Evolutionary conservation across 164 flowering plant genomes (phyloP).

Genomic region (Buxus sempervirens): DNA sequence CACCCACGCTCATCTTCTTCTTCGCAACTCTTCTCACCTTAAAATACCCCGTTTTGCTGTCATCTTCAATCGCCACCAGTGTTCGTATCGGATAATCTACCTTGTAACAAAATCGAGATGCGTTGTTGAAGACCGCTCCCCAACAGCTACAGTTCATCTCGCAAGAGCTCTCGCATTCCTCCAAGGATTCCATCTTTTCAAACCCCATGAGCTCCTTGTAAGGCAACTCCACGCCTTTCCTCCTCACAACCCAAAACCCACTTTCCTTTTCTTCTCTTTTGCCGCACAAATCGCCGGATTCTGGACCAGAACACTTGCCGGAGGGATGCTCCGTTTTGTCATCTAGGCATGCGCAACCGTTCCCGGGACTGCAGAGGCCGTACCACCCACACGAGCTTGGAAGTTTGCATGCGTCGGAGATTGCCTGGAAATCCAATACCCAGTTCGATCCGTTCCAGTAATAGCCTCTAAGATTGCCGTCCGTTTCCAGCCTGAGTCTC

Average conservation of each 20-base stretch:
- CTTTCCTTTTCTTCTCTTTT: constrained; percentile 1
- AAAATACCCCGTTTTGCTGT: constrained; percentile 58
- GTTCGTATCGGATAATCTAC: constrained; percentile 69
- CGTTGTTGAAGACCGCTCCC: constrained; percentile 76
- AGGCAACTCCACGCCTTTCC: constrained; percentile 68
- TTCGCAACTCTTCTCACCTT: constrained; percentile 36
- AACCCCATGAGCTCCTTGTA: constrained; percentile 66
- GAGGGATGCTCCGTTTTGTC: constrained; percentile 36
- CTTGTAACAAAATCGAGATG: constrained; percentile 71
- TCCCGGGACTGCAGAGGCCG: constrained; percentile 65
- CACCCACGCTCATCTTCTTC: constrained; percentile 22
- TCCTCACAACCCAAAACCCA: constrained; percentile 37
- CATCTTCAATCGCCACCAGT: constrained; percentile 53
- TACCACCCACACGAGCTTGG: constrained; percentile 78
- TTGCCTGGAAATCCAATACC: constrained; percentile 57
- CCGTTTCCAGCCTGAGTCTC: constrained; percentile 58
- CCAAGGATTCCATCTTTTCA: constrained; percentile 37
- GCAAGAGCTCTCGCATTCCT: constrained; percentile 60
- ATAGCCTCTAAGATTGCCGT: constrained; percentile 79
- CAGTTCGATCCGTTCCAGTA: constrained; percentile 69
- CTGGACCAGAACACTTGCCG: constrained; percentile 31
- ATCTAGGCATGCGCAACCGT: constrained; percentile 64
- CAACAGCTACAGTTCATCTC: constrained; percentile 73
- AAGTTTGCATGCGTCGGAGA: constrained; percentile 55
- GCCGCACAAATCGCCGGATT: constrained; percentile 49